Percentiles rank a stretch among this genome's conserved stretches.
These are phyloP conservation scores for Coemansia sp. DNA, from an alignment of 192 early-diverging fungal species.

Conservation along the genomic window DNA sequence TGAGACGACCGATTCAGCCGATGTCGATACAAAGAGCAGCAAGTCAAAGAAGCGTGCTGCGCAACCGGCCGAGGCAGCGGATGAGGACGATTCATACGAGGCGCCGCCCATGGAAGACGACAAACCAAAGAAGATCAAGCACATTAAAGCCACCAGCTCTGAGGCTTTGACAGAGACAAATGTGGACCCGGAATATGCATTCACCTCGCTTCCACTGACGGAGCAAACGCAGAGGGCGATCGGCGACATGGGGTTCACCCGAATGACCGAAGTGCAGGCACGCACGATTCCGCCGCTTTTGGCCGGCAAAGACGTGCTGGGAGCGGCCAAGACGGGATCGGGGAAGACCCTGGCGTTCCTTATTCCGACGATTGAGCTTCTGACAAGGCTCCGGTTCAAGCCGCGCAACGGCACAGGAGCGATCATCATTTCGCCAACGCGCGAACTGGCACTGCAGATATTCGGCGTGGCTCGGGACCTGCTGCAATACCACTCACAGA, in stretches of 20 bases:
- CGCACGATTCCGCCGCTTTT: slow-evolving; percentile 91
- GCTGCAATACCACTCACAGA: slow-evolving; percentile 91
- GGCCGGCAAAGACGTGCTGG: slow-evolving; percentile 95
- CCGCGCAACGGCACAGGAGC: slow-evolving; percentile 95
- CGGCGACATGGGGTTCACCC: slow-evolving; percentile 85
- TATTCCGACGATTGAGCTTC: slow-evolving; percentile 89
- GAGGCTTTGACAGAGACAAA: neutral
- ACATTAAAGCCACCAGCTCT: slow-evolving; percentile 1
- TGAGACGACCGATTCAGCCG: neutral
- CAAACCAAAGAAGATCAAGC: slow-evolving; percentile 6
- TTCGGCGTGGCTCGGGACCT: slow-evolving; percentile 98
- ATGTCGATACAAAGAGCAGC: slow-evolving; percentile 1
- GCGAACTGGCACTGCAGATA: slow-evolving; percentile 98
- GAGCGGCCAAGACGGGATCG: slow-evolving; percentile 86
- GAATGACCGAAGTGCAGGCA: slow-evolving; percentile 98
- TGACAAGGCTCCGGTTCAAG: slow-evolving; percentile 92
- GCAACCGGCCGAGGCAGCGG: neutral
- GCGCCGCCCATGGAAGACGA: neutral
- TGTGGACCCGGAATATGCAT: slow-evolving; percentile 47
- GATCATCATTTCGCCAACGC: slow-evolving; percentile 94
- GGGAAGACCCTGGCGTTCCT: slow-evolving; percentile 77
- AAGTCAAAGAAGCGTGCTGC: slow-evolving; percentile 13
- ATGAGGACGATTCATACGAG: neutral
- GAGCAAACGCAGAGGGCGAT: slow-evolving; percentile 82
- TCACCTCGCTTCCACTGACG: slow-evolving; percentile 74